A percentile compares a stretch with the other conserved stretches of the same genome.
Evolutionary conservation across 164 flowering plant species (phyloP).

Genomic region (Nymphaea thermarum): DNA sequence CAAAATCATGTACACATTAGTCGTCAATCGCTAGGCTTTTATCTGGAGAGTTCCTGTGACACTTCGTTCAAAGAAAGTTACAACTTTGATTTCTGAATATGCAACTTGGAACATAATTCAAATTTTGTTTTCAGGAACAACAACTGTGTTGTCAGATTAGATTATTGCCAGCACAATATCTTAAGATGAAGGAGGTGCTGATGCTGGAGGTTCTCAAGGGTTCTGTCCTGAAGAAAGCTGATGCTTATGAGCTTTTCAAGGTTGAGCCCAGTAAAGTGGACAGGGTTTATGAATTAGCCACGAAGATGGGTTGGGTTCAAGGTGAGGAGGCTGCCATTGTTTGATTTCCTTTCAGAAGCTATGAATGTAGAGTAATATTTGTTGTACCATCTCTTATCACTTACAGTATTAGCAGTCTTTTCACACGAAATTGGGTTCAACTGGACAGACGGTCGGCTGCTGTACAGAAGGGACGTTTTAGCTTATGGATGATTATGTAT

Average conservation of each 20-base stretch:
- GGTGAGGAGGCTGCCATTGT: conserved; percentile 10
- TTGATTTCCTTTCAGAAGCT: background rate
- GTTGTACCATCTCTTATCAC: background rate
- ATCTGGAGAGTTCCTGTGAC: too few relatives aligned
- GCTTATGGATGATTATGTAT: too few relatives aligned
- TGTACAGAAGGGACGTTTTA: too few relatives aligned
- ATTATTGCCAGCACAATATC: conserved; percentile 68
- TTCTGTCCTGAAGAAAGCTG: conserved; percentile 45
- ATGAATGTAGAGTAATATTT: background rate
- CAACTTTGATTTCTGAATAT: background rate
- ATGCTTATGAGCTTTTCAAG: conserved; percentile 60
- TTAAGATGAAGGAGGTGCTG: conserved; percentile 55
- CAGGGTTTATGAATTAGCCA: conserved; percentile 70
- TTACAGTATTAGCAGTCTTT: too few relatives aligned
- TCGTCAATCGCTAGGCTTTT: too few relatives aligned
- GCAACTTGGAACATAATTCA: background rate
- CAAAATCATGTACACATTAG: too few relatives aligned
- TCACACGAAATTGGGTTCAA: too few relatives aligned
- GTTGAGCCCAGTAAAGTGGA: conserved; percentile 73
- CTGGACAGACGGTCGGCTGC: too few relatives aligned
- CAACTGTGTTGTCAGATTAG: conserved; percentile 56
- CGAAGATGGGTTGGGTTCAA: conserved; percentile 48
- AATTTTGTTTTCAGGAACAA: conserved; percentile 41
- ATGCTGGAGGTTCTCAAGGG: conserved; percentile 50
- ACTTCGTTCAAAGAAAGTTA: background rate